A percentile compares a stretch with the other conserved stretches of the same genome.
Conservation (phyloP, 768 basidiomycete genomes). For the Tulasnella sp. region DNA sequence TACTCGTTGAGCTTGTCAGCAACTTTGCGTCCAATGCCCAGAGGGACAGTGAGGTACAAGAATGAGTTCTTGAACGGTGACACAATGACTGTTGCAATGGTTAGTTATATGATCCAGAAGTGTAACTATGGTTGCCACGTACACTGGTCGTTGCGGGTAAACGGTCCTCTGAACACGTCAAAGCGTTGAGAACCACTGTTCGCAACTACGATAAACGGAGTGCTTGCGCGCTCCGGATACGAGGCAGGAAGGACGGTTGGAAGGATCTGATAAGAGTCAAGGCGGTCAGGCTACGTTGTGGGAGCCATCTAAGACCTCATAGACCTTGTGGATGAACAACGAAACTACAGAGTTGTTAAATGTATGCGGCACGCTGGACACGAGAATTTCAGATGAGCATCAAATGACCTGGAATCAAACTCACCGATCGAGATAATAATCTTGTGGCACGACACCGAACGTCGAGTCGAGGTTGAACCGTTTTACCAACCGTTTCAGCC, state of each 20-base stretch:
- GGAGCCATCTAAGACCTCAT: not conserved
- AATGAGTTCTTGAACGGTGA: conserved; percentile 58
- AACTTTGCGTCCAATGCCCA: conserved; percentile 40
- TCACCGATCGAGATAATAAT: conserved; percentile 55
- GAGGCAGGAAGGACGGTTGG: conserved; percentile 47
- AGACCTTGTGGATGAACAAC: conserved; percentile 40
- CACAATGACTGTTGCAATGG: conserved; percentile 34
- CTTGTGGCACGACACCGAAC: conserved; percentile 65
- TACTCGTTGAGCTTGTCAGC: conserved; percentile 26
- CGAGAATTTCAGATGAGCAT: conserved; percentile 24
- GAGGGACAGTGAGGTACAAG: conserved; percentile 45
- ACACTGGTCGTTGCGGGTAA: conserved; percentile 66
- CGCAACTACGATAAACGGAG: conserved; percentile 51
- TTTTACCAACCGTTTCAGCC: conserved; percentile 40
- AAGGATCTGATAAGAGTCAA: conserved; percentile 31
- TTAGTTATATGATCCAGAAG: not conserved
- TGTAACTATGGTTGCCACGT: not conserved
- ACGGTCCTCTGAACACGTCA: conserved; percentile 52
- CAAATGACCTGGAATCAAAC: conserved; percentile 17
- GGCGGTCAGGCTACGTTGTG: not conserved
- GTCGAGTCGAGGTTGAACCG: conserved; percentile 48
- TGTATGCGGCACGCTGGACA: conserved; percentile 46
- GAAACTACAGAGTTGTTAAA: conserved; percentile 49
- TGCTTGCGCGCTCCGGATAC: conserved; percentile 42
- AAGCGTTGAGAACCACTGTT: conserved; percentile 56